Base-by-base conservation (phyloP, 352 stramenopile genomes). In the Globisporangium carolinianum region DNA sequence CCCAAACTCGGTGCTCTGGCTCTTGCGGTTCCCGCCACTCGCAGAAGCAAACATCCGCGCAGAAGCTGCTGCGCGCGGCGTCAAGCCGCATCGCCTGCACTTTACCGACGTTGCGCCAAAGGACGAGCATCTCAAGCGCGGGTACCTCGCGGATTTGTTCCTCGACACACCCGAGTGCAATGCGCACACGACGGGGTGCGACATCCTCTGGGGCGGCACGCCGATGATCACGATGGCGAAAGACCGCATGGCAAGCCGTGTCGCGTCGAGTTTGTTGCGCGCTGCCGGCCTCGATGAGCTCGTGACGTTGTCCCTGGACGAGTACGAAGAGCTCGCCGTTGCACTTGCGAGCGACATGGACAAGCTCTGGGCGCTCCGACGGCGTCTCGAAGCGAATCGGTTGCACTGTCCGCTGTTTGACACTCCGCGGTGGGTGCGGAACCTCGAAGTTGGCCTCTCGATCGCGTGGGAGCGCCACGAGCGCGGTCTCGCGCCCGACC, bases 311-410 rank as follows among this genome's bases (percentile, higher is more conserved):
- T 72, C 78, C 17, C 65, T 91, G 10, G 73, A 90, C 36, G 80
- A 91, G 65, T 98, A 98, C 69, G 92, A 98, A 56, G 87, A 97
- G 55, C 60, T 95, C 14, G 91, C 91, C 0, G 89, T 98, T 10
- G 61, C 76, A 32, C 74, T 98, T 15, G 91, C 89, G 6, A 91
- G 75, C 38, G 88, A 98, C 65, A 76, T 85, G 60, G 86, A 97
- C 51, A 76, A 75, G 41, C 65, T 97, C 35, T 94, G 79, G 73
- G 65, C 83, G 56, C 57, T 96, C 4, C 83, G 89, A 1, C 76
- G 79, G 17, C 70, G 72, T 3, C 72, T 96, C 3, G 83, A 95
- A 52, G 71, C 87, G n/a, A 69, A 76, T 15, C 75, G 86, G 4
- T 43, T 80, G 15, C 73, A 50, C 18, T 92, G 73, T 46, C 81